phyloP scores from a whole-genome alignment of 139 green algal genomes.

The Coccomyxa sp. region DNA sequence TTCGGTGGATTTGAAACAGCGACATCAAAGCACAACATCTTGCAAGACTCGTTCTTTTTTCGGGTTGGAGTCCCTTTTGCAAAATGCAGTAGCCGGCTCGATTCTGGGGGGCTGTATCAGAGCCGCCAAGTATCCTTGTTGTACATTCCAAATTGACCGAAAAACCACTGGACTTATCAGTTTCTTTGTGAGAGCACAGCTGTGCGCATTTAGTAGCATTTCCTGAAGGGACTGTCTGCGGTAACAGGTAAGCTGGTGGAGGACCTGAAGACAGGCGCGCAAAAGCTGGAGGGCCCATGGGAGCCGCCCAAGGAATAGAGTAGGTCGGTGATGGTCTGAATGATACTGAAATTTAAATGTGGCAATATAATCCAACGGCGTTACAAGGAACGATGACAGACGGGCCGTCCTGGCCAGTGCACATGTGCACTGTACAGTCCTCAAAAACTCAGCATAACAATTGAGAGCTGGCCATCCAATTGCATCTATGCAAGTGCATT shows the following conservation, averaged over 20 bases:
- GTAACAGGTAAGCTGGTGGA: constrained; percentile 16
- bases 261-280: constrained; percentile 12
- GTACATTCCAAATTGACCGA: background rate
- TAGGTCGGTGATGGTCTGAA: background rate
- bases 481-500: no score
- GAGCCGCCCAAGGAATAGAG: constrained; percentile 24
- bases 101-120: background rate
- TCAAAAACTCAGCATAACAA: no score
- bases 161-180: background rate
- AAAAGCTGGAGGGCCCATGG: constrained; percentile 31
- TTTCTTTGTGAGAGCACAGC: background rate
- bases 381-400: no score
- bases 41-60: background rate
- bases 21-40: background rate
- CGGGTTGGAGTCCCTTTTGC: no score
- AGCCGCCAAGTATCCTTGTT: background rate
- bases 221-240: background rate
- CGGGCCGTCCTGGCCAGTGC: no score
- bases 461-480: no score
- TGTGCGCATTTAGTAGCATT: no score
- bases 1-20: background rate
- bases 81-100: no score
- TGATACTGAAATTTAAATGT: no score
- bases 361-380: no score
- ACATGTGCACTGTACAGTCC: no score